Base-by-base conservation (phyloP, 2,329 filamentous ascomycete species). In the Colletotrichum incanum region DNA sequence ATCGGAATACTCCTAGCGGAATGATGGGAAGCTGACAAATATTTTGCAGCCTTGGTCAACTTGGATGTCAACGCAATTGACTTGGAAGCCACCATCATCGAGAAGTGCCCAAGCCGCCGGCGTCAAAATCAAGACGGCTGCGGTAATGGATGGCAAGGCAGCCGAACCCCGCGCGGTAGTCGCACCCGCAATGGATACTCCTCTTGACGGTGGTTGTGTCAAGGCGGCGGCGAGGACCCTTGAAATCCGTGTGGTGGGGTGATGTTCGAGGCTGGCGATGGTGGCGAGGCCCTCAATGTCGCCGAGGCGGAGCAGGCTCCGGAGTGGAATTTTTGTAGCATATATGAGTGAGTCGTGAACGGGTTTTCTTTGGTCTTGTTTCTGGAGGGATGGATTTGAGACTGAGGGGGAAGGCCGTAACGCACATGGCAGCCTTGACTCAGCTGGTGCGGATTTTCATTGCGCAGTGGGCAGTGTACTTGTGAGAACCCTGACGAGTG, bases 181-280 rank as follows among this genome's bases (percentile, higher is more conserved):
- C 60, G 34, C 23, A 52, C 8, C 23, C 34, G 23, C 16, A 52
- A 52, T 41, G 47, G 34, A 47, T 63, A 41, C 60, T 63, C 31
- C 31, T 31, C 41, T 41, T 18, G 60, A 20, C 45, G 60, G 28
- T n/a, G 60, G 47, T 20, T n/a, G n/a, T 8, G n/a, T 31, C 60
- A 41, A 49, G 45, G 23, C 47, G 23, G 54, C 28, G 28, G 28
- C 28, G 4, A 31, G 28, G 6, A 31, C 28, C 28, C 6, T 31
- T 31, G 28, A 1, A 31, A 31, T 31, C 28, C 28, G 28, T 31
- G 28, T 31, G 28, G 28, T 26, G 23, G 58, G 58, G 50, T 11
- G 43, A 41, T 61, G 39, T 61, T 34, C 26, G 16, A 61, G 58
- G n/a, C 41, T n/a, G 41, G 58, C 39, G 23, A 34, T 31, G 56